phyloP scores from a whole-genome alignment of 75 land plant species.

The Cunninghamia lanceolata region DNA sequence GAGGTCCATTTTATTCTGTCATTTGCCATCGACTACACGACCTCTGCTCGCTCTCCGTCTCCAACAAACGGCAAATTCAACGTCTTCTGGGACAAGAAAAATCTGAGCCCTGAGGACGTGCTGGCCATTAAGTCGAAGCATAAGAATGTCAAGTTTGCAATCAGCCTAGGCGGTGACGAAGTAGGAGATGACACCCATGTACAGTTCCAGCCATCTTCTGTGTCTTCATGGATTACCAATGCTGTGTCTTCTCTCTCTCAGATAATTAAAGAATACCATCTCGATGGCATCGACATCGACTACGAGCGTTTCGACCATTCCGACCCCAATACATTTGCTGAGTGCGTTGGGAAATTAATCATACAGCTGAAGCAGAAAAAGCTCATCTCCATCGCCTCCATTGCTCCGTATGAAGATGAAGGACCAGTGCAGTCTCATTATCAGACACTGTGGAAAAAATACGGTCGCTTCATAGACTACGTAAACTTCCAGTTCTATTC shows the following conservation, averaged over 20 bases:
- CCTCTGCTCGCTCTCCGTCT: background rate
- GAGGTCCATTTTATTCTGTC: slow-evolving; percentile 31
- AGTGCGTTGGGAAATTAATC: slow-evolving; percentile 20
- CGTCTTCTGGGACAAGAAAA: slow-evolving; percentile 49
- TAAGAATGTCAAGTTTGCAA: slow-evolving; percentile 32
- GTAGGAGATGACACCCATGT: background rate
- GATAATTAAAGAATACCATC: slow-evolving; percentile 10
- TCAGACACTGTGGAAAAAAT: slow-evolving; percentile 3
- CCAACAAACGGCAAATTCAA: slow-evolving; percentile 26
- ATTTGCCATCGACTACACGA: slow-evolving; percentile 31
- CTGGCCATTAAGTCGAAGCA: slow-evolving; percentile 21
- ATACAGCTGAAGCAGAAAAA: slow-evolving; percentile 11
- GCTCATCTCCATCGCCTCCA: slow-evolving; percentile 18
- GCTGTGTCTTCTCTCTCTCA: slow-evolving; percentile 28
- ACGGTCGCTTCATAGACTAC: slow-evolving; percentile 20
- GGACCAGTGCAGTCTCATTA: background rate
- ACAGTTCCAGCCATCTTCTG: slow-evolving; percentile 27
- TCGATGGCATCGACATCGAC: slow-evolving; percentile 33
- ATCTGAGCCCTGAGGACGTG: slow-evolving; percentile 38
- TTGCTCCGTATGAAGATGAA: slow-evolving; percentile 16
- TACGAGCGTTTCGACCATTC: slow-evolving; percentile 13
- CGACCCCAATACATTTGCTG: slow-evolving; percentile 7
- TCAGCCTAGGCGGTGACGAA: slow-evolving; percentile 46
- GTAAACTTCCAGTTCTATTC: slow-evolving; percentile 44
- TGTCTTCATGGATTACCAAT: slow-evolving; percentile 32